Evolutionary conservation across 257 asterid species (phyloP).

Genomic region (Lithospermum erythrorhizon): DNA sequence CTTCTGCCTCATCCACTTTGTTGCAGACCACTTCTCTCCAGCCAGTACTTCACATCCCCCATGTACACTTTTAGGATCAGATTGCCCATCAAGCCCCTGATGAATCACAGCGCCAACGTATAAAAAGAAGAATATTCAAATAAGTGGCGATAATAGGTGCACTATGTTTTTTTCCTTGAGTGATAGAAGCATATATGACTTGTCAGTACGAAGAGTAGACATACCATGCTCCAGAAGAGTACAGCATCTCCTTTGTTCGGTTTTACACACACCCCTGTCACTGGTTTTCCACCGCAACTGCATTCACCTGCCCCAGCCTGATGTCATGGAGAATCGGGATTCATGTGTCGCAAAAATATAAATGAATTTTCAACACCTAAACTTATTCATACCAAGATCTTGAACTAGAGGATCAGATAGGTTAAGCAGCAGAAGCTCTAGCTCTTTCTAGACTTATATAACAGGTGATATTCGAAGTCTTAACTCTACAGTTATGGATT

Average conservation of each 20-base stretch:
- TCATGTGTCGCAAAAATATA: background rate
- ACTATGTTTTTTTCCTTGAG: too few species aligned
- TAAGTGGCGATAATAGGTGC: background rate
- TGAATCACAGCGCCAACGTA: background rate
- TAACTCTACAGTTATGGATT: too few species aligned
- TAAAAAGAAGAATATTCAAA: background rate
- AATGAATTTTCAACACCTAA: too few species aligned
- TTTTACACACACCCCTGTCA: conserved; percentile 61
- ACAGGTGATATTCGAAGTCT: too few species aligned
- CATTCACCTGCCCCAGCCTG: conserved; percentile 76
- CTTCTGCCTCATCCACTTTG: conserved; percentile 86
- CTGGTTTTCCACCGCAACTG: conserved; percentile 74
- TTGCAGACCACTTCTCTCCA: conserved; percentile 94
- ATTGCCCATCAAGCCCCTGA: conserved; percentile 74
- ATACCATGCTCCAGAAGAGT: conserved; percentile 94
- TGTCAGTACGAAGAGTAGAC: conserved; percentile 14
- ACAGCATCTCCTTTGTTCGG: conserved; percentile 78
- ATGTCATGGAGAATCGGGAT: background rate
- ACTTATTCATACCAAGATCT: too few species aligned
- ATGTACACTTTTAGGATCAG: conserved; percentile 62
- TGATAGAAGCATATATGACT: background rate
- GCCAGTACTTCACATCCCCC: conserved; percentile 76
- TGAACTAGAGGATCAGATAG: too few species aligned
- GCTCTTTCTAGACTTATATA: too few species aligned
- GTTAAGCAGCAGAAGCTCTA: too few species aligned